A percentile compares a stretch with the other conserved stretches of the same genome.
phyloP scores from a whole-genome alignment of 2,329 filamentous ascomycete species.

The Emmonsiellopsis sp. region DNA sequence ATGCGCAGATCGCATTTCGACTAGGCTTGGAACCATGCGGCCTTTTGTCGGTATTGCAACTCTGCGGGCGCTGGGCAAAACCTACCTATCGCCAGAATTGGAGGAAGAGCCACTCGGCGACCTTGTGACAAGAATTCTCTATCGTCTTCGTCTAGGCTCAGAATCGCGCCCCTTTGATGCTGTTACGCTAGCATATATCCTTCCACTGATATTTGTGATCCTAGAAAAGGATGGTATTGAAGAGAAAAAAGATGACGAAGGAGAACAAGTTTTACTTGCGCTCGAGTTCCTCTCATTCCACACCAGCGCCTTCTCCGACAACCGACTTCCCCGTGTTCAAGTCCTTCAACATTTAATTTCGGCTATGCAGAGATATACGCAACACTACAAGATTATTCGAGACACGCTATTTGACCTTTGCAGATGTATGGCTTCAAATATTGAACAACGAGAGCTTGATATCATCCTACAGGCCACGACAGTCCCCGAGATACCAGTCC shows the following conservation, averaged over 20 bases:
- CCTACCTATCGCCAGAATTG: conserved; percentile 61
- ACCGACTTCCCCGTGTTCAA: conserved; percentile 64
- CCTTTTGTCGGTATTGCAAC: conserved; percentile 83
- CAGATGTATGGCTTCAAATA: conserved; percentile 74
- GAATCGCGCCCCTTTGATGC: conserved; percentile 92
- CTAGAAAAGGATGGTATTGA: conserved; percentile 69
- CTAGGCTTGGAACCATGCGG: conserved; percentile 64
- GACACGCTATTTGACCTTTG: conserved; percentile 84
- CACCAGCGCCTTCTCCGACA: conserved; percentile 65
- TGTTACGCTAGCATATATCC: conserved; percentile 75
- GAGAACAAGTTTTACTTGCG: conserved; percentile 80
- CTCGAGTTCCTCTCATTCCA: conserved; percentile 86
- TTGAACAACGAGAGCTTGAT: conserved; percentile 60
- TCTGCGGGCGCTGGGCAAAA: conserved; percentile 65
- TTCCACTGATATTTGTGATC: conserved; percentile 72
- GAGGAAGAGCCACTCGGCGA: conserved; percentile 71
- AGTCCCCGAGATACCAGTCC: conserved; percentile 67
- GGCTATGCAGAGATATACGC: conserved; percentile 79
- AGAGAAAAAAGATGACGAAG: conserved; percentile 57
- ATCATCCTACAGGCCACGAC: conserved; percentile 71
- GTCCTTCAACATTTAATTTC: conserved; percentile 62
- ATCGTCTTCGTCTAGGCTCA: conserved; percentile 77
- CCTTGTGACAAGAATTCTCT: conserved; percentile 78
- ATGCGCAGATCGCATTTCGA: conserved; percentile 65
- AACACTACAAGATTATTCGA: conserved; percentile 91